Percentiles rank a stretch among this genome's conserved stretches.
Evolutionary conservation across 768 basidiomycete species (phyloP).

Genomic region (Boletus rufocinnamomeus): DNA sequence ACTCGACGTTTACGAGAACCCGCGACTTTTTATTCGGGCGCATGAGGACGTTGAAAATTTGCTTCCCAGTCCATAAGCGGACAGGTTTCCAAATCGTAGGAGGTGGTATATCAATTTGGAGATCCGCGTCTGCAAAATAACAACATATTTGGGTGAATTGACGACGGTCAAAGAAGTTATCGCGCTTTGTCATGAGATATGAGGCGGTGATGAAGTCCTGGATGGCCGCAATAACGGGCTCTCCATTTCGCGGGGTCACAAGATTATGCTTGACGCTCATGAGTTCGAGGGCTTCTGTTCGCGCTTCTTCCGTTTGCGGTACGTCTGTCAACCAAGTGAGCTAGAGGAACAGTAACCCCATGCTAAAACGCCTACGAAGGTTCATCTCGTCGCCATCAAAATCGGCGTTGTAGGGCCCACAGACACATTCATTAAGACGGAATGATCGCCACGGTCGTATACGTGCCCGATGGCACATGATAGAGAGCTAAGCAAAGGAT

Average conservation of each 20-base stretch:
- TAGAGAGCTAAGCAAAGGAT: slow-evolving; percentile 68
- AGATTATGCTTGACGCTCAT: slow-evolving; percentile 98
- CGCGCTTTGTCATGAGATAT: slow-evolving; percentile 89
- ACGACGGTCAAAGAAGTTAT: slow-evolving; percentile 89
- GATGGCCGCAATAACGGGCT: slow-evolving; percentile 98
- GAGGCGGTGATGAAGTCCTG: slow-evolving; percentile 99
- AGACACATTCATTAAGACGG: slow-evolving; percentile 97
- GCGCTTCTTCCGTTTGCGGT: slow-evolving; percentile 97
- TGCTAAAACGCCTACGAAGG: slow-evolving; percentile 63
- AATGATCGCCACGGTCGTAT: slow-evolving; percentile 97
- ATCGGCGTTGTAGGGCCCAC: slow-evolving; percentile 98
- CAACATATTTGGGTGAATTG: slow-evolving; percentile 97
- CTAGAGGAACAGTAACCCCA: background rate
- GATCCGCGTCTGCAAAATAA: slow-evolving; percentile 87
- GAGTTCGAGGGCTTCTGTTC: slow-evolving; percentile 94
- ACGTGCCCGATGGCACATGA: slow-evolving; percentile 98
- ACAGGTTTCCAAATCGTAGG: slow-evolving; percentile 93
- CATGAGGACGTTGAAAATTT: slow-evolving; percentile 98
- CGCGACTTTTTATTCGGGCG: slow-evolving; percentile 83
- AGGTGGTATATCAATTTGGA: slow-evolving; percentile 94
- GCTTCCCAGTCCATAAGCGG: slow-evolving; percentile 96
- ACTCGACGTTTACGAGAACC: slow-evolving; percentile 92
- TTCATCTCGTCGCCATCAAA: slow-evolving; percentile 99
- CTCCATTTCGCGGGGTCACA: slow-evolving; percentile 97
- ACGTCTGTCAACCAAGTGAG: slow-evolving; percentile 61